Conservation (phyloP, 2,329 filamentous ascomycete genomes). For the Ophiocordyceps australis region DNA sequence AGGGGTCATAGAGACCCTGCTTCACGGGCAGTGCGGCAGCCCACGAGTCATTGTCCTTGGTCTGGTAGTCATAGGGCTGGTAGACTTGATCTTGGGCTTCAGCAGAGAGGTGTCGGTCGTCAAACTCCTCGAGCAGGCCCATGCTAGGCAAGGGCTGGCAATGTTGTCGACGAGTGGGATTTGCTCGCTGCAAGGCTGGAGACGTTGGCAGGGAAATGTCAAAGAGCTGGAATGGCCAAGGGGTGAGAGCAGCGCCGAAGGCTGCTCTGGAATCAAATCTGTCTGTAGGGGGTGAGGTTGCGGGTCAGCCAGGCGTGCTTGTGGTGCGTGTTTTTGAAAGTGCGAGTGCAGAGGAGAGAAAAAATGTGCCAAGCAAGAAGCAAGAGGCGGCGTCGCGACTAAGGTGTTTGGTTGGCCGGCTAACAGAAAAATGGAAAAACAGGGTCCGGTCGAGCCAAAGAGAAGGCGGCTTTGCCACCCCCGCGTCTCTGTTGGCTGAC, state of each 20-base stretch:
- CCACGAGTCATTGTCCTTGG: slow-evolving; percentile 74
- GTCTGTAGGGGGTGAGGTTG: slow-evolving; percentile 1
- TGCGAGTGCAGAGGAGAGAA: slow-evolving; percentile 1
- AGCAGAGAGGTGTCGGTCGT: slow-evolving; percentile 46
- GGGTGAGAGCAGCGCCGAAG: slow-evolving; percentile 8
- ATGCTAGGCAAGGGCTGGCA: slow-evolving; percentile 42
- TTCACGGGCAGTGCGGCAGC: slow-evolving; percentile 89
- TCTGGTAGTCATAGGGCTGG: slow-evolving; percentile 69
- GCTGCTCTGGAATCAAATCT: slow-evolving; percentile 7
- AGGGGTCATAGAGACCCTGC: slow-evolving; percentile 95
- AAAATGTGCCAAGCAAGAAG: not conserved
- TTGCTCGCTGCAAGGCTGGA: slow-evolving; percentile 1
- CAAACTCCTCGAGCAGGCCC: slow-evolving; percentile 47
- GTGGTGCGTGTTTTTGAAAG: too few species aligned
- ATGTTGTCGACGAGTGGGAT: not conserved
- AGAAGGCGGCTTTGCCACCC: too few species aligned
- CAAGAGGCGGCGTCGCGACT: too few species aligned
- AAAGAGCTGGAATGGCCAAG: not conserved
- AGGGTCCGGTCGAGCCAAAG: too few species aligned
- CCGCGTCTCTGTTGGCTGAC: too few species aligned
- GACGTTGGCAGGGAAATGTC: not conserved
- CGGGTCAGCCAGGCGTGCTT: slow-evolving; percentile 1
- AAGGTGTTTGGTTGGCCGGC: too few species aligned
- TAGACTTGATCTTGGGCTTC: slow-evolving; percentile 42
- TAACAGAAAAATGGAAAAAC: too few species aligned